Conservation (phyloP, 2,329 filamentous ascomycete species). For the Neurospora crassa region DNA sequence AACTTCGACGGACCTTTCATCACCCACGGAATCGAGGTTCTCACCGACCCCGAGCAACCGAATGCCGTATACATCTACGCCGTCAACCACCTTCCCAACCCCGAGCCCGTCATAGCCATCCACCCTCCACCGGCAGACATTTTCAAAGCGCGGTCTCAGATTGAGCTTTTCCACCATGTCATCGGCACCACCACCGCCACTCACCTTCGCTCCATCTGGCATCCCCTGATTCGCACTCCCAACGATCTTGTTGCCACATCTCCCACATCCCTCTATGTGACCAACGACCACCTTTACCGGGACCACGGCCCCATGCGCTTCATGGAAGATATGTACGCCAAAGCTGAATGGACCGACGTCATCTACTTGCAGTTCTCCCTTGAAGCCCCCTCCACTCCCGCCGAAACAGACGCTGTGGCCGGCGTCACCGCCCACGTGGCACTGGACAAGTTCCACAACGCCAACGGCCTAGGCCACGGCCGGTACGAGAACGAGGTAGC, state of each 20-base stretch:
- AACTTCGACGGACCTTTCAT: slow-evolving; percentile 44
- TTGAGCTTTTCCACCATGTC: slow-evolving; percentile 49
- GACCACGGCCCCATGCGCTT: slow-evolving; percentile 33
- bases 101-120: slow-evolving; percentile 22
- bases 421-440: slow-evolving; percentile 35
- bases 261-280: slow-evolving; percentile 43
- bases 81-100: slow-evolving; percentile 48
- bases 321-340: slow-evolving; percentile 35
- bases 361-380: slow-evolving; percentile 32
- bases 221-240: slow-evolving; percentile 45
- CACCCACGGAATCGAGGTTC: slow-evolving; percentile 52
- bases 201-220: slow-evolving; percentile 42
- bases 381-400: slow-evolving; percentile 20
- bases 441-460: slow-evolving; percentile 36
- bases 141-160: slow-evolving; percentile 37
- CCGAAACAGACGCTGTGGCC: slow-evolving; percentile 31
- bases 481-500: slow-evolving; percentile 30
- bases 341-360: slow-evolving; percentile 38
- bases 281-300: slow-evolving; percentile 48
- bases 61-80: slow-evolving; percentile 48
- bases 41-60: slow-evolving; percentile 34
- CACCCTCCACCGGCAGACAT: slow-evolving; percentile 15
- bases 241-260: slow-evolving; percentile 46
- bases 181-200: slow-evolving; percentile 30
- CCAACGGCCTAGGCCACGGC: slow-evolving; percentile 48